phyloP scores from a whole-genome alignment of 495 filamentous ascomycete genomes.

The Mycothermus thermophilus region DNA sequence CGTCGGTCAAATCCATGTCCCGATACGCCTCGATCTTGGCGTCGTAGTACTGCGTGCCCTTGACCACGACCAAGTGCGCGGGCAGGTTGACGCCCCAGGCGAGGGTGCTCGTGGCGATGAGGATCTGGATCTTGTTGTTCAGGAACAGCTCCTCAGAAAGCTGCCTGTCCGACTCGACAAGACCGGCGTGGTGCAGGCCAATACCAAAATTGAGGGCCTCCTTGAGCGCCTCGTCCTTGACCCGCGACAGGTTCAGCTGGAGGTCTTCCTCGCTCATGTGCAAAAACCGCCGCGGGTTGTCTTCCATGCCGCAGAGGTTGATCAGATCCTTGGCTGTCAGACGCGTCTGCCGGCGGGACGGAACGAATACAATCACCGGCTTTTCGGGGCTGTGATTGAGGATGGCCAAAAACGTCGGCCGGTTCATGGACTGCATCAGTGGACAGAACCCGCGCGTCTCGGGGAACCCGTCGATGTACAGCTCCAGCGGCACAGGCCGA shows the following conservation, averaged over 20 bases:
- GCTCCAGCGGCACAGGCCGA: slow-evolving; percentile 85
- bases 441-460: slow-evolving; percentile 92
- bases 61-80: slow-evolving; percentile 92
- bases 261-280: slow-evolving; percentile 91
- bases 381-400: slow-evolving; percentile 91
- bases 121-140: slow-evolving; percentile 95
- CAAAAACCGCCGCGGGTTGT: slow-evolving; percentile 86
- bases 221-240: slow-evolving; percentile 82
- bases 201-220: slow-evolving; percentile 94
- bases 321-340: slow-evolving; percentile 92
- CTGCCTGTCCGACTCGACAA: slow-evolving; percentile 86
- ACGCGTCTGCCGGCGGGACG: slow-evolving; percentile 86
- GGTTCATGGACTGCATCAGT: slow-evolving; percentile 98
- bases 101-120: slow-evolving; percentile 91
- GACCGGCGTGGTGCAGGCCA: slow-evolving; percentile 89
- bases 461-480: slow-evolving; percentile 95
- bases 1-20: slow-evolving; percentile 98
- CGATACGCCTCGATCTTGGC: slow-evolving; percentile 95
- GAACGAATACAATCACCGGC: slow-evolving; percentile 96
- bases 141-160: slow-evolving; percentile 87
- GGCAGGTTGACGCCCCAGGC: slow-evolving; percentile 99
- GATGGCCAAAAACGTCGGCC: slow-evolving; percentile 91
- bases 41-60: slow-evolving; percentile 97
- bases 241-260: slow-evolving; percentile 62
- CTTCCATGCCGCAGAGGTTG: slow-evolving; percentile 96